These are phyloP conservation scores for Russula abietina DNA, from an alignment of 768 basidiomycete genomes.

Conservation along the genomic window DNA sequence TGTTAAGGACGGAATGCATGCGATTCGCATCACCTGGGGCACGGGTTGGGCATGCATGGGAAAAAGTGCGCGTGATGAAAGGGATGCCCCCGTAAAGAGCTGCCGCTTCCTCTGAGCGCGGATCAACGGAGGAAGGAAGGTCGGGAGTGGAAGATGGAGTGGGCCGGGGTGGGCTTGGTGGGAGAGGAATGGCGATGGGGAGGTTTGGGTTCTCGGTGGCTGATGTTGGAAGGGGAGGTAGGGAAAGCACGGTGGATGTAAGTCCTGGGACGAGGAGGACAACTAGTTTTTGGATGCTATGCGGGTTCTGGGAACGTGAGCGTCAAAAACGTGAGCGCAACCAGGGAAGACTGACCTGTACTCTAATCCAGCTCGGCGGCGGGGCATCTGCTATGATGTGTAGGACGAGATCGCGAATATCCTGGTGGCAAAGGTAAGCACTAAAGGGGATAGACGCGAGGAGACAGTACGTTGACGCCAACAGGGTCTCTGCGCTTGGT, in stretches of 20 bases:
- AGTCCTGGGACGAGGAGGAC: slow-evolving; percentile 82
- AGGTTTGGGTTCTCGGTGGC: slow-evolving; percentile 53
- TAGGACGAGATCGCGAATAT: slow-evolving; percentile 79
- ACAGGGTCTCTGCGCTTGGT: slow-evolving; percentile 64
- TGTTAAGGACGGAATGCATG: slow-evolving; percentile 80
- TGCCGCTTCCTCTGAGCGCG: slow-evolving; percentile 23
- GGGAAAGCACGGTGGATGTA: slow-evolving; percentile 61
- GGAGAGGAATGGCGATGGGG: slow-evolving; percentile 44
- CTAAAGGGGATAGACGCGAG: background rate
- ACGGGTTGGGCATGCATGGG: slow-evolving; percentile 87
- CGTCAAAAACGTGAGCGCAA: background rate
- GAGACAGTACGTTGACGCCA: slow-evolving; percentile 61
- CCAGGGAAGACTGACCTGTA: slow-evolving; percentile 44
- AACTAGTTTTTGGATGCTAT: slow-evolving; percentile 71
- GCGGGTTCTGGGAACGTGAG: slow-evolving; percentile 52
- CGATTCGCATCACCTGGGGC: slow-evolving; percentile 84
- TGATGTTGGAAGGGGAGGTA: slow-evolving; percentile 66
- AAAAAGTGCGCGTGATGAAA: slow-evolving; percentile 76
- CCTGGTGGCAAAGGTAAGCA: slow-evolving; percentile 41
- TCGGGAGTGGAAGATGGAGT: background rate
- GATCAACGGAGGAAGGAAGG: slow-evolving; percentile 25
- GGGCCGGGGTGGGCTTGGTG: slow-evolving; percentile 31
- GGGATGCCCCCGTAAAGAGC: slow-evolving; percentile 38
- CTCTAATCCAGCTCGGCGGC: slow-evolving; percentile 80
- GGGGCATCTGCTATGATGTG: slow-evolving; percentile 78